Evolutionary conservation across 2,329 filamentous ascomycete species (phyloP), one percentile per base, ranked within the genome.

Genomic region (Thermothelomyces thermophilus): DNA sequence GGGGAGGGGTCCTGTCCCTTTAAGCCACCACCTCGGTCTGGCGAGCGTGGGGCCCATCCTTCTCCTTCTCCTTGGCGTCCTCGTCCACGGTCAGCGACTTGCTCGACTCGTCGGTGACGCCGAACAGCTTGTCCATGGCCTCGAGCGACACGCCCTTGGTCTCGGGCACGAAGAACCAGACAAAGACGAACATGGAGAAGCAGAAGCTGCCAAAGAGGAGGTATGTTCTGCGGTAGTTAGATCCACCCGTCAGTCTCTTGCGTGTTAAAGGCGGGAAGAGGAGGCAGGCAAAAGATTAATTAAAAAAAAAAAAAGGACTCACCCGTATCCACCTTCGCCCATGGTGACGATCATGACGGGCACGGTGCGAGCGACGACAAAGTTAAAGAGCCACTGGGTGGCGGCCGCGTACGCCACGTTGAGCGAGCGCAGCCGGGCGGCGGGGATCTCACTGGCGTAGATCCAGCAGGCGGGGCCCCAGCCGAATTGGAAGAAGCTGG

Each of bases 361-460:
- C 7, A 82, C 80, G 17, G 79, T 76, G 36, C 79, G 70, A 4
- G 82, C 80, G 36, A 86, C 79, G 3, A 84, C 80, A 51, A 86
- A 82, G 61, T 86, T 86, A 65, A 86, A 85, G 5, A 86, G 62
- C 81, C 82, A 84, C 59, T 86, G 81, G 1, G 79, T 83, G 0
- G 80, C 79, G 3, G 82, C 81, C 0, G 79, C 82, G 41, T 84
- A 70, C 1, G 80, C 72, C 1, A 86, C 82, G 59, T 84, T 85
- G 56, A 83, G 68, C 13, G 76, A 76, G 41, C 83, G 69, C 5
- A 86, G 70, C 24, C 83, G 71, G 1, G 80, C 79, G 5, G 79
- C 77, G 0, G 82, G 81, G 54, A 86, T 86, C 62, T 86, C 83
- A 10, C 57, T 60, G 16, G 62, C 60, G 48, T 62, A 62, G 39